These are phyloP conservation scores for Starmerella scarabaei DNA, from an alignment of 805 yeast genomes.

Conservation along the genomic window DNA sequence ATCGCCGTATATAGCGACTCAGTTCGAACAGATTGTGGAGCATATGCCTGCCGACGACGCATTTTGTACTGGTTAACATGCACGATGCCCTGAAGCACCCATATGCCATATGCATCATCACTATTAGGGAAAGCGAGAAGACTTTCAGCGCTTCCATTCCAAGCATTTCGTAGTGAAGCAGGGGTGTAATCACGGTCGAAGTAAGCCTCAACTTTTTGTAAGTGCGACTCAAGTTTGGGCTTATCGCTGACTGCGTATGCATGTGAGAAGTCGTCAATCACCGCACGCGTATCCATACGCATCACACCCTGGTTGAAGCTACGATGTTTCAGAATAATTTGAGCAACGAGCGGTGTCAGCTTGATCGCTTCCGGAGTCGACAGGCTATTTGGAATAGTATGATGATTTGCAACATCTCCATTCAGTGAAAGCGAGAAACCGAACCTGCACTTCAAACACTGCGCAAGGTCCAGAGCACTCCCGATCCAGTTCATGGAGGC, in stretches of 20 bases:
- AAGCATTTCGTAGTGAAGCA: conserved; percentile 1
- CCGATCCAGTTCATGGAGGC: conserved; percentile 32
- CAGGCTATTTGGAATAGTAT: conserved; percentile 33
- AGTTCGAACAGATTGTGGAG: conserved; percentile 39
- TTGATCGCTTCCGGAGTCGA: conserved; percentile 30
- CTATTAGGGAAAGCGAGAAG: conserved; percentile 21
- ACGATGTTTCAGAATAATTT: conserved; percentile 40
- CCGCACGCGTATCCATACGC: conserved; percentile 52
- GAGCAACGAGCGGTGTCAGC: conserved; percentile 39
- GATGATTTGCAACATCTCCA: conserved; percentile 57
- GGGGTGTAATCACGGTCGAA: conserved; percentile 10
- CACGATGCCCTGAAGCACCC: conserved; percentile 54
- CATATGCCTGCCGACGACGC: conserved; percentile 61
- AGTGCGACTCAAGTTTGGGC: neutral
- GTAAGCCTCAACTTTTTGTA: conserved; percentile 9
- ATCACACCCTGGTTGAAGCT: conserved; percentile 49
- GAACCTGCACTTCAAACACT: conserved; percentile 64
- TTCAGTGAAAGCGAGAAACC: conserved; percentile 45
- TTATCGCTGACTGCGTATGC: neutral
- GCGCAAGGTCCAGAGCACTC: conserved; percentile 60
- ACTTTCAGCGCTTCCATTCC: conserved; percentile 8
- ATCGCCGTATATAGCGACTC: conserved; percentile 71
- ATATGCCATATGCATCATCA: conserved; percentile 44
- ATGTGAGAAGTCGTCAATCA: conserved; percentile 40
- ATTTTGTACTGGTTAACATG: conserved; percentile 55